phyloP scores from a whole-genome alignment of 73 alveolate species.

The Tetrahymena malaccensis region DNA sequence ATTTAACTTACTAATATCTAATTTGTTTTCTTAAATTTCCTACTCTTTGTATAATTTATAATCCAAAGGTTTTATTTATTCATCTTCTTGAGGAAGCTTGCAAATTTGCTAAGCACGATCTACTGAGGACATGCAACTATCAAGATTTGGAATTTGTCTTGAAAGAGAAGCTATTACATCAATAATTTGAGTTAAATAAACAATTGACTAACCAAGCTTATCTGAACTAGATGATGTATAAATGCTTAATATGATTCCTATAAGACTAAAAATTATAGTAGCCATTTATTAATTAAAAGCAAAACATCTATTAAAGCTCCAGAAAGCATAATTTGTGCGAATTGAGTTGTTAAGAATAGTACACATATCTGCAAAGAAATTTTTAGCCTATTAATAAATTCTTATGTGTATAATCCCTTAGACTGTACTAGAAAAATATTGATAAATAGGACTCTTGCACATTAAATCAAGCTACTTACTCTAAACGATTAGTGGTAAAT shows the following conservation, averaged over 20 bases:
- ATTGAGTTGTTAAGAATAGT: not conserved
- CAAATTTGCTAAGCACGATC: not conserved
- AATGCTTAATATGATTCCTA: not conserved
- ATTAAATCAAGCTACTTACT: not conserved
- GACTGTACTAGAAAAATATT: not conserved
- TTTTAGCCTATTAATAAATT: not conserved
- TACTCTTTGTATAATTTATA: not conserved
- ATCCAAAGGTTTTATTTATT: not conserved
- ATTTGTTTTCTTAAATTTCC: not conserved
- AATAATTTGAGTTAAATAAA: not conserved
- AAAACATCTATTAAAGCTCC: not conserved
- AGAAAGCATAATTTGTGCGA: not conserved
- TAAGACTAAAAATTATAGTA: not conserved
- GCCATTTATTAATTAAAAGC: not conserved
- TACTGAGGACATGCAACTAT: not conserved
- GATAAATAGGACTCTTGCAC: not conserved
- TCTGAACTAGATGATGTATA: not conserved
- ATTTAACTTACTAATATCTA: not conserved
- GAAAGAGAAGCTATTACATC: not conserved
- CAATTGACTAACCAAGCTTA: not conserved
- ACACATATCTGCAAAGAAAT: not conserved
- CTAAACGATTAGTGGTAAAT: not conserved
- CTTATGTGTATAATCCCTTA: not conserved
- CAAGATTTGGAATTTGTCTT: not conserved
- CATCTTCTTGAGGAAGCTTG: not conserved